Evolutionary conservation across 2,329 filamentous ascomycete genomes (phyloP).

Genomic region (Aureobasidium namibiae): DNA sequence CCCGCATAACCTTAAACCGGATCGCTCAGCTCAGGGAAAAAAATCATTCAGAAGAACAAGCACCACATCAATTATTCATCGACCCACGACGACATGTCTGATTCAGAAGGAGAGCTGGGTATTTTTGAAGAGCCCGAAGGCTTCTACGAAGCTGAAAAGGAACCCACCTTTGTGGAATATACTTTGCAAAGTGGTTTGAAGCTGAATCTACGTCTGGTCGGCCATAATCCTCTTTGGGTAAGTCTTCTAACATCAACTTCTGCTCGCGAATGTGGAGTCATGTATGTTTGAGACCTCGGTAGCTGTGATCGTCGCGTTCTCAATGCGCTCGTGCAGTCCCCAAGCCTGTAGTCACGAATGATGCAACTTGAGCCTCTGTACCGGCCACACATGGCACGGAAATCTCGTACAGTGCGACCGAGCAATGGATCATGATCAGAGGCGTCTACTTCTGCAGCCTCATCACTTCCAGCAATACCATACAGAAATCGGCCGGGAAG

Average conservation of each 20-base stretch:
- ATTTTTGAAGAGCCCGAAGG: conserved; percentile 76
- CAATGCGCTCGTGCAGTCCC: too few species aligned
- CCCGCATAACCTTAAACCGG: too few species aligned
- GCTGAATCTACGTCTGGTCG: conserved; percentile 69
- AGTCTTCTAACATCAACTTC: conserved; percentile 24
- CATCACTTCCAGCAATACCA: not conserved
- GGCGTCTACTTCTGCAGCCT: not conserved
- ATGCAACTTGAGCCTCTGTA: not conserved
- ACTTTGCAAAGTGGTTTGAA: conserved; percentile 56
- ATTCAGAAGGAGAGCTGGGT: conserved; percentile 28
- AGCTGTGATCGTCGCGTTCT: not conserved
- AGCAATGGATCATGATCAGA: not conserved
- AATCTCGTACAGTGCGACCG: not conserved
- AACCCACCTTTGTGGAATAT: conserved; percentile 66
- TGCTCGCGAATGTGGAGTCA: not conserved
- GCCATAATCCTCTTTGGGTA: conserved; percentile 78
- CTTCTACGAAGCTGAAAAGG: conserved; percentile 70
- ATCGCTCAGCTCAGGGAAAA: not conserved
- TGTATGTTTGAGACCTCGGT: not conserved
- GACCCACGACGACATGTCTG: conserved; percentile 14
- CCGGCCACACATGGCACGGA: not conserved
- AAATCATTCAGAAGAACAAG: not conserved
- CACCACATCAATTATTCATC: not conserved
- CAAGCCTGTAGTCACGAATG: too few species aligned
- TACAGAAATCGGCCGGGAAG: not conserved